Evolutionary conservation across 225 moss, liverwort and hornwort species (phyloP).

Genomic region (Thuidium tamariscinum): DNA sequence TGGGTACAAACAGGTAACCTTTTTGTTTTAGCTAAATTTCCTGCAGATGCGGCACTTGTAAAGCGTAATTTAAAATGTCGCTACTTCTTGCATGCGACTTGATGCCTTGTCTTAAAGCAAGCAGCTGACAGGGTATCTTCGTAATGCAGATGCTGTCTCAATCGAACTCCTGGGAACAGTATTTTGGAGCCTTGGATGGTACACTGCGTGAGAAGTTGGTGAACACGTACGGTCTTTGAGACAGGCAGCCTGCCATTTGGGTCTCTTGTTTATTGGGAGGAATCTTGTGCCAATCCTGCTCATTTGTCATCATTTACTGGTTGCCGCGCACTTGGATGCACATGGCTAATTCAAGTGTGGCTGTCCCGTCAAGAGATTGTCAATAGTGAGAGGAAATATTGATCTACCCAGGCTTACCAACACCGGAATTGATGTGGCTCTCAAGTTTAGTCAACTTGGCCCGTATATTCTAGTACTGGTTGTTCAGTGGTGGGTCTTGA

Average conservation of each 20-base stretch:
- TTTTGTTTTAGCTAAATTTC: background rate
- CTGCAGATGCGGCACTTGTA: background rate
- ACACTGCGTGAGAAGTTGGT: constrained; percentile 82
- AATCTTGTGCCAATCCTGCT: constrained; percentile 18
- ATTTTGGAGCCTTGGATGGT: constrained; percentile 72
- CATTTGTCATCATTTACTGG: constrained; percentile 26
- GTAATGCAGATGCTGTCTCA: constrained; percentile 68
- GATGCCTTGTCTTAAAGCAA: background rate
- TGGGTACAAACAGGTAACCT: constrained; percentile 83
- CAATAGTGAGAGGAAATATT: constrained; percentile 41
- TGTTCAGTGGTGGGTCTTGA: constrained; percentile 28
- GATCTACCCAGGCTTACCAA: constrained; percentile 28
- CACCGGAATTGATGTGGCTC: constrained; percentile 34
- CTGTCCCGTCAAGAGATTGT: constrained; percentile 53
- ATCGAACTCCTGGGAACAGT: constrained; percentile 78
- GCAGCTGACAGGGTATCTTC: background rate
- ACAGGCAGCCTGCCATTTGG: constrained; percentile 4
- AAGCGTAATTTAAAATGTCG: background rate
- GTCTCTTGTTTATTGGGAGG: constrained; percentile 5
- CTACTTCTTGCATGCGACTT: background rate
- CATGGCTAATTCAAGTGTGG: constrained; percentile 41
- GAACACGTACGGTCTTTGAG: constrained; percentile 81
- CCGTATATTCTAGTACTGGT: constrained; percentile 34
- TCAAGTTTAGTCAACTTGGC: constrained; percentile 17
- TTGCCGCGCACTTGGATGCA: constrained; percentile 39